phyloP scores from a whole-genome alignment of 139 green algal species.

The Ettlia oleoabundans region DNA sequence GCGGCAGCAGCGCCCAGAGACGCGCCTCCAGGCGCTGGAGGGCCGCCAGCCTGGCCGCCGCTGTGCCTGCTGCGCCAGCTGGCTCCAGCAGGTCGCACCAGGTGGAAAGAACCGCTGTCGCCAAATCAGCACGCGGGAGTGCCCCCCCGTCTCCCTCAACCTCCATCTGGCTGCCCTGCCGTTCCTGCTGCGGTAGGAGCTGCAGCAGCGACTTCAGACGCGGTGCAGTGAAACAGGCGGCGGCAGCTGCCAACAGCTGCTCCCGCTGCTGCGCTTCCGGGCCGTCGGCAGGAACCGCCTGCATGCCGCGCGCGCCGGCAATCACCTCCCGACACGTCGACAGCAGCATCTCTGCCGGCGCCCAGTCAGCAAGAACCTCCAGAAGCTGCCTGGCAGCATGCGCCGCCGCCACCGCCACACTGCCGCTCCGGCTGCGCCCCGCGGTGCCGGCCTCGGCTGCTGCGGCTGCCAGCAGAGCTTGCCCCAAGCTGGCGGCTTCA shows the following conservation, averaged over 20 bases:
- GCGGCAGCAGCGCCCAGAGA: conserved; percentile 11
- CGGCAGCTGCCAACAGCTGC: background rate
- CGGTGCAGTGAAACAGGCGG: conserved; percentile 1
- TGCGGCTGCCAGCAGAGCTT: background rate
- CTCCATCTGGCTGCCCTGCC: too few relatives aligned
- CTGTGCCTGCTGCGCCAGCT: background rate
- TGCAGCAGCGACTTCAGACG: conserved; percentile 8
- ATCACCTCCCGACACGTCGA: background rate
- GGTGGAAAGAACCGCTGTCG: background rate
- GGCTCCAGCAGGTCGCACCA: conserved; percentile 22
- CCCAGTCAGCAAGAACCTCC: background rate
- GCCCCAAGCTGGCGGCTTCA: background rate
- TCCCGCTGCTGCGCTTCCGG: background rate
- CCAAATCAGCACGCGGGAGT: too few relatives aligned
- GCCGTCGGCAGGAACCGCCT: background rate
- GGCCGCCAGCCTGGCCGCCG: conserved; percentile 1
- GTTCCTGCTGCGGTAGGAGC: too few relatives aligned
- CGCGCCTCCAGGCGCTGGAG: background rate
- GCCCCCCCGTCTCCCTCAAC: too few relatives aligned
- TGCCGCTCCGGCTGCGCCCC: too few relatives aligned
- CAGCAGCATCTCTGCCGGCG: conserved; percentile 22
- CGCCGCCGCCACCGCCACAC: background rate
- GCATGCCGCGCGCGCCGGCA: background rate
- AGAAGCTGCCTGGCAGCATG: background rate
- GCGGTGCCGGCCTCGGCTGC: background rate